Percentiles rank a stretch among this genome's conserved stretches.
These are phyloP conservation scores for Achlya hypogyna DNA, from an alignment of 352 stramenopile genomes.

Conservation along the genomic window DNA sequence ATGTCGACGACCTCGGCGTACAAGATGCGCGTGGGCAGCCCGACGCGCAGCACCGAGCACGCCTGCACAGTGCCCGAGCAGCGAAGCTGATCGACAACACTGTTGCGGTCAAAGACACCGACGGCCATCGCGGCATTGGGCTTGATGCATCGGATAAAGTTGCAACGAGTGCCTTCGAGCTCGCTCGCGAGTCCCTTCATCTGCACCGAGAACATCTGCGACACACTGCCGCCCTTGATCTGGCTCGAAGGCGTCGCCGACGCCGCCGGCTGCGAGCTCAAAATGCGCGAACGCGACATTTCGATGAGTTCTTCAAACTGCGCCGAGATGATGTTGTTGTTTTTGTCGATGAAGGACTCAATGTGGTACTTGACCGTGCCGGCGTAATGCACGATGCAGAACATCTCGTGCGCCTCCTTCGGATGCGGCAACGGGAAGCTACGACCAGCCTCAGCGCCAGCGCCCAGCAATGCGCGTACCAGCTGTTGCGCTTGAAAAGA, in stretches of 20 bases:
- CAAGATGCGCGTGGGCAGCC: constrained; percentile 73
- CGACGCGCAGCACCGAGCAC: constrained; percentile 72
- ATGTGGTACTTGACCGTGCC: constrained; percentile 30
- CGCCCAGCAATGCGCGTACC: not conserved
- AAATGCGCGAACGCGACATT: constrained; percentile 14
- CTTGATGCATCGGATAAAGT: constrained; percentile 32
- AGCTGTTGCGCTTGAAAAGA: constrained; percentile 24
- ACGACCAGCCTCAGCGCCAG: not conserved
- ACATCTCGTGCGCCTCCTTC: constrained; percentile 53
- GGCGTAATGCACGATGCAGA: constrained; percentile 29
- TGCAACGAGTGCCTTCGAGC: constrained; percentile 36
- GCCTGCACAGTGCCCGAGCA: constrained; percentile 30
- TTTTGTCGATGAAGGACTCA: constrained; percentile 32
- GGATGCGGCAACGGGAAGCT: constrained; percentile 74
- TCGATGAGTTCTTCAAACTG: constrained; percentile 24
- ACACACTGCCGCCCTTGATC: constrained; percentile 20
- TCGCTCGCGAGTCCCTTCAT: constrained; percentile 34
- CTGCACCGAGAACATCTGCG: constrained; percentile 25
- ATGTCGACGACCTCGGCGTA: constrained; percentile 81
- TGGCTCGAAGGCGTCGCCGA: constrained; percentile 21
- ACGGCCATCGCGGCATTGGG: constrained; percentile 23
- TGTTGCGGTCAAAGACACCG: constrained; percentile 23
- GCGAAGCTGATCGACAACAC: constrained; percentile 26
- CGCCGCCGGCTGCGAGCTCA: constrained; percentile 34
- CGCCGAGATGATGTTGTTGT: constrained; percentile 27